Percentiles rank a stretch among this genome's conserved stretches.
These are phyloP conservation scores for Boletus bicolor DNA, from an alignment of 768 basidiomycete genomes.

Conservation along the genomic window DNA sequence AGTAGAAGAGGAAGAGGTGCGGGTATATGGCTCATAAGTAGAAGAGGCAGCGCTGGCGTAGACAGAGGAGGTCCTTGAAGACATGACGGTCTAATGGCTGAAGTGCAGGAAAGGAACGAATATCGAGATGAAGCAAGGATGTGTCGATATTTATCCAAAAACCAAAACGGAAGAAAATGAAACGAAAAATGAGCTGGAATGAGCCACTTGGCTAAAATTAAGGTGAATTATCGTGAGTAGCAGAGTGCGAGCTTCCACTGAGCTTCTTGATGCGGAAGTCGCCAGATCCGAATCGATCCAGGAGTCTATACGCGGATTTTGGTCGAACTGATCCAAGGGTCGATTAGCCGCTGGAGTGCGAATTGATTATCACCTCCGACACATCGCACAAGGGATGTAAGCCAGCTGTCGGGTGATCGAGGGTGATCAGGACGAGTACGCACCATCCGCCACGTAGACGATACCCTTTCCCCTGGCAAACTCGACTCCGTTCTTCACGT, in stretches of 20 bases:
- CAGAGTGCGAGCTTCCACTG: conserved; percentile 14
- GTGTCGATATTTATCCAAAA: conserved; percentile 29
- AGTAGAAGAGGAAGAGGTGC: conserved; percentile 17
- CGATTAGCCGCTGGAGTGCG: not conserved
- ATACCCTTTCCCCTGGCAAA: not conserved
- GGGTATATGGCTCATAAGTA: conserved; percentile 26
- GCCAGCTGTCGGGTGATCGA: not conserved
- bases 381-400: not conserved
- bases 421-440: not conserved
- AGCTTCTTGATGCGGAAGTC: conserved; percentile 28
- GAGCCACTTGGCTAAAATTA: conserved; percentile 30
- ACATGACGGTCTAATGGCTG: conserved; percentile 16
- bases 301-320: not conserved
- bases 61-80: conserved; percentile 27
- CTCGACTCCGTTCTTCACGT: not conserved
- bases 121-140: conserved; percentile 3
- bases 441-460: not conserved
- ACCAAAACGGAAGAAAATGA: conserved; percentile 6
- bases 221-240: conserved; percentile 27
- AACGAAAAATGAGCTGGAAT: conserved; percentile 17
- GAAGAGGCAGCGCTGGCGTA: conserved; percentile 28
- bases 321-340: conserved; percentile 8
- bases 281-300: conserved; percentile 22
- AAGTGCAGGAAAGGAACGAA: not conserved
- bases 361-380: not conserved